Conservation (phyloP, 108 stramenopile species). For the Pseudonitzschia pungens region DNA sequence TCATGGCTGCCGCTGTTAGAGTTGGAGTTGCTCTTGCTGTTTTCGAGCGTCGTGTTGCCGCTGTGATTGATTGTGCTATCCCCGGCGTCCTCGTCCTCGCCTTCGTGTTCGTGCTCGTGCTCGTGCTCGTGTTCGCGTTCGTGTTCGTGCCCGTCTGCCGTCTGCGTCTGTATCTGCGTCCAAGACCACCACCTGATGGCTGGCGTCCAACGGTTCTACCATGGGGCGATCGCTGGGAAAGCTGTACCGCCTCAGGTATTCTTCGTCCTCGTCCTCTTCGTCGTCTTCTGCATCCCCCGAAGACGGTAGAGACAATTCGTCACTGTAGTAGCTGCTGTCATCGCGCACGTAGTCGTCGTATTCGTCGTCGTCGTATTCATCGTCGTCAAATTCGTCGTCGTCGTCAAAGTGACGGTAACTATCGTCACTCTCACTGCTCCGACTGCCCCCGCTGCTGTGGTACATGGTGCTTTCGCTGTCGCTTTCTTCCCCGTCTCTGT, state of each 20-base stretch:
- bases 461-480: too few species aligned
- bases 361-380: background rate
- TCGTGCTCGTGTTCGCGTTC: too few species aligned
- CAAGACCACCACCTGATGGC: background rate
- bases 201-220: background rate
- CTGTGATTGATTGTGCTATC: background rate
- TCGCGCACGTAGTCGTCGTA: background rate
- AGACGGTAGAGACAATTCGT: background rate
- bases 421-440: too few species aligned
- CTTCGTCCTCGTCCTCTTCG: background rate
- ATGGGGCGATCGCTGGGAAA: background rate
- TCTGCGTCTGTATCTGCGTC: too few species aligned
- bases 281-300: background rate
- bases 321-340: background rate
- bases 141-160: too few species aligned
- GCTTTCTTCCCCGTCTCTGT: too few species aligned
- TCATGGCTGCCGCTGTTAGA: conserved; percentile 5
- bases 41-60: background rate
- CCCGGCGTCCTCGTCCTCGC: background rate
- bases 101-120: too few species aligned
- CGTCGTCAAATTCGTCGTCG: background rate
- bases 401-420: too few species aligned
- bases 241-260: background rate
- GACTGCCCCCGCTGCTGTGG: too few species aligned
- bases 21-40: background rate